Conservation (phyloP, 805 yeast species). For the Zygosaccharomyces pseudorouxii region DNA sequence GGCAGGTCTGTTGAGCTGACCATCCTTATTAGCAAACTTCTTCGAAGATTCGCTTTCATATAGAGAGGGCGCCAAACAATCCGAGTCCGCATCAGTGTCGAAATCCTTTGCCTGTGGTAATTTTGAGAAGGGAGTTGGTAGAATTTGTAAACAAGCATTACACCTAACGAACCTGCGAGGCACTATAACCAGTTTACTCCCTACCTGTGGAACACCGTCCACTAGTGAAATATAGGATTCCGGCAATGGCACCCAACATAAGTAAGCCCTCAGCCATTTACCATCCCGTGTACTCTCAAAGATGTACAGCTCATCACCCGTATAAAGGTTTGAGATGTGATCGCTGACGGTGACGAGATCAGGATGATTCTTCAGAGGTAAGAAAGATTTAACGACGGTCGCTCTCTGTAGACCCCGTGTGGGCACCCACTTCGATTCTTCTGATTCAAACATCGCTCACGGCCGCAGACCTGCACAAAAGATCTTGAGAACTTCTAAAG, state of each 20-base stretch:
- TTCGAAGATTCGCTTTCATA: slow-evolving; percentile 28
- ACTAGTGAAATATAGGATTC: slow-evolving; percentile 53
- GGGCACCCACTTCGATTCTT: slow-evolving; percentile 40
- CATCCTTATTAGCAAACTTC: neutral
- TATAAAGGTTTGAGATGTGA: slow-evolving; percentile 51
- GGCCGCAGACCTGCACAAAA: neutral
- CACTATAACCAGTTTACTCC: slow-evolving; percentile 50
- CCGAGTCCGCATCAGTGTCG: slow-evolving; percentile 3
- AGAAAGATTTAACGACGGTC: slow-evolving; percentile 40
- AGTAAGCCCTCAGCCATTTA: slow-evolving; percentile 79
- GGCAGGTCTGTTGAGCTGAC: slow-evolving; percentile 23
- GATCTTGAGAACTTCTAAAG: neutral
- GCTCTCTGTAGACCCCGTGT: slow-evolving; percentile 44
- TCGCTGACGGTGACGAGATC: slow-evolving; percentile 31
- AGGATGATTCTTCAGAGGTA: slow-evolving; percentile 42
- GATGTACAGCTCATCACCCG: slow-evolving; percentile 73
- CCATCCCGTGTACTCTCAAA: slow-evolving; percentile 54
- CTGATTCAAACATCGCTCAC: slow-evolving; percentile 1
- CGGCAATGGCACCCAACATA: slow-evolving; percentile 63
- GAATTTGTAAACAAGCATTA: slow-evolving; percentile 40
- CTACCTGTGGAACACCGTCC: slow-evolving; percentile 58
- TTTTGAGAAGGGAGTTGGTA: slow-evolving; percentile 31
- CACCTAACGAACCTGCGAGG: slow-evolving; percentile 54
- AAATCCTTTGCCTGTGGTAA: slow-evolving; percentile 29
- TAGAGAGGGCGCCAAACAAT: slow-evolving; percentile 32